Conservation (phyloP, 2,329 filamentous ascomycete species). For the Epichloe scottii region DNA sequence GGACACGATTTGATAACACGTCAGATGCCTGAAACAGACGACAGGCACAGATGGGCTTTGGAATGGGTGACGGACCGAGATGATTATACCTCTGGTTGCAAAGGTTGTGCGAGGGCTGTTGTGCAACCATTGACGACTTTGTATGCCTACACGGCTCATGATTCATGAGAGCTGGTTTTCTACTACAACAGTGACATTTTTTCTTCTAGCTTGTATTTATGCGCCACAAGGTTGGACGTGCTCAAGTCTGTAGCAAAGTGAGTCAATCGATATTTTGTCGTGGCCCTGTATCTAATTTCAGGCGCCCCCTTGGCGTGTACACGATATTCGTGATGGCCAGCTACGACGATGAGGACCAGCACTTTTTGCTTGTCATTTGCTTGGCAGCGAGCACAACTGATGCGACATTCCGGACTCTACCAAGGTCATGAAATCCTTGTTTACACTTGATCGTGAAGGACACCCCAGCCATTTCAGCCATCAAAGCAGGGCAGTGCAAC, state of each 20-base stretch:
- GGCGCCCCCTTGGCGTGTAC: too few species aligned
- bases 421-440: too few species aligned
- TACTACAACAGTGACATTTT: slow-evolving; percentile 4
- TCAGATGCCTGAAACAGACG: background rate
- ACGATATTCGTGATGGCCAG: too few species aligned
- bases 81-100: background rate
- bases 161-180: slow-evolving; percentile 17
- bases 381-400: too few species aligned
- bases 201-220: slow-evolving; percentile 3
- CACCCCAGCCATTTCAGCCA: too few species aligned
- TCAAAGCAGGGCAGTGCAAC: too few species aligned
- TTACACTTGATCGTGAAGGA: too few species aligned
- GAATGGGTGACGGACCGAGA: slow-evolving; percentile 3
- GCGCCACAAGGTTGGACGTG: background rate
- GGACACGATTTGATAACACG: background rate
- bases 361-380: too few species aligned
- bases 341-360: too few species aligned
- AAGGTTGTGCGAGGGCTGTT: slow-evolving; percentile 1
- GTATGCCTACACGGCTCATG: slow-evolving; percentile 17
- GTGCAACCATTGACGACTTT: slow-evolving; percentile 1
- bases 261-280: background rate
- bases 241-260: background rate
- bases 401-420: background rate
- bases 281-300: background rate
- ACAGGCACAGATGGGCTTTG: background rate